Percentiles rank a stretch among this genome's conserved stretches.
Conservation (phyloP, 371 early-diverging fungal species). For the Circinella umbellata region DNA sequence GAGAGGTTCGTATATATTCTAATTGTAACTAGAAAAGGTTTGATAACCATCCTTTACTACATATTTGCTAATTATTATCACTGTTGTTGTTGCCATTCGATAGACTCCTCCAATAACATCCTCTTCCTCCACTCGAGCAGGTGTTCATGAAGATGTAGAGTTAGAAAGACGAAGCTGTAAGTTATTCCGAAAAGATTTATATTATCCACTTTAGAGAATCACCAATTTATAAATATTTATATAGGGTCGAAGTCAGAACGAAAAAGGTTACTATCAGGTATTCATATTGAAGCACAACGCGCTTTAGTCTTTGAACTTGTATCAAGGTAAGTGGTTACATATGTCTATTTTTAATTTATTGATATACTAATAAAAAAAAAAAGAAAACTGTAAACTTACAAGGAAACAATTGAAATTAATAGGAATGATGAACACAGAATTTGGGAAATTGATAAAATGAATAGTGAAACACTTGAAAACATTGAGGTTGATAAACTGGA, state of each 20-base stretch:
- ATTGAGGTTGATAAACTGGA: slow-evolving; percentile 66
- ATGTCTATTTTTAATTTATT: no score
- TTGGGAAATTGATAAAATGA: slow-evolving; percentile 43
- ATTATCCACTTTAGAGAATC: no score
- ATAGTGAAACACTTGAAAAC: slow-evolving; percentile 52
- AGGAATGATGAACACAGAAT: slow-evolving; percentile 11
- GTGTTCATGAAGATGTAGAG: neutral
- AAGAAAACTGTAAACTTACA: neutral
- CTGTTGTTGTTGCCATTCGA: no score
- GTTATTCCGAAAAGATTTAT: neutral
- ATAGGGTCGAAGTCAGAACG: slow-evolving; percentile 38
- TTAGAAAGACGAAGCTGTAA: neutral
- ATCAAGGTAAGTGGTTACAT: slow-evolving; percentile 22
- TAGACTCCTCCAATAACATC: neutral
- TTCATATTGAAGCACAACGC: slow-evolving; percentile 35
- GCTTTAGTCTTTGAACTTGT: slow-evolving; percentile 22
- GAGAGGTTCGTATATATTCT: slow-evolving; percentile 12
- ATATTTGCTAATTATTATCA: no score
- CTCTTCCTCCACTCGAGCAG: neutral
- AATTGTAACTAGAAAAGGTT: neutral
- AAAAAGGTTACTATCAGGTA: slow-evolving; percentile 26
- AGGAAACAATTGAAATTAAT: neutral
- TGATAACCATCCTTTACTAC: no score
- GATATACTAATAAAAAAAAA: neutral
- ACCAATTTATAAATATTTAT: no score